Evolutionary conservation across 192 early-diverging fungal species (phyloP).

Genomic region (Funneliformis geosporum): DNA sequence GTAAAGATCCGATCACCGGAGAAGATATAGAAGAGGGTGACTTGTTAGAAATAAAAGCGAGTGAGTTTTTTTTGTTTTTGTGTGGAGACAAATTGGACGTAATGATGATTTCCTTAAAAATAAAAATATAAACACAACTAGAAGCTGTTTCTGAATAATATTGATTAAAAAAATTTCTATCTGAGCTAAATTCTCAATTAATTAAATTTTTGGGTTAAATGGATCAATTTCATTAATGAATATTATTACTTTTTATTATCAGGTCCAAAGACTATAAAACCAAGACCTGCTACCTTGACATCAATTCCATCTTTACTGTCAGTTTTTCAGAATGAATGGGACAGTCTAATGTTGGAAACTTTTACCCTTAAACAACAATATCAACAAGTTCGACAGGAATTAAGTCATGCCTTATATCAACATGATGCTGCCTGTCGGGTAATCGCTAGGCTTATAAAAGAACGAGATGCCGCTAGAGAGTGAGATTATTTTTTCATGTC

Average conservation of each 20-base stretch:
- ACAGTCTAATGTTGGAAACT: slow-evolving; percentile 93
- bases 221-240: not conserved
- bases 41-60: slow-evolving; percentile 68
- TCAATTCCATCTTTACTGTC: slow-evolving; percentile 89
- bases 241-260: not conserved
- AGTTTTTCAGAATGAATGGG: slow-evolving; percentile 95
- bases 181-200: not conserved
- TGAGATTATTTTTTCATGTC: slow-evolving; percentile 11
- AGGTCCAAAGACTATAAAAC: slow-evolving; percentile 71
- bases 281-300: slow-evolving; percentile 86
- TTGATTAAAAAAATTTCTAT: slow-evolving; percentile 11
- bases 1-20: slow-evolving; percentile 79
- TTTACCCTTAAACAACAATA: slow-evolving; percentile 91
- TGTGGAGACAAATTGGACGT: not conserved
- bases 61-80: slow-evolving; percentile 39
- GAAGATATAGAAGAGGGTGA: slow-evolving; percentile 72
- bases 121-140: not conserved
- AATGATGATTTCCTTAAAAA: not conserved
- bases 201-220: not conserved
- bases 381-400: slow-evolving; percentile 86
- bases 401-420: slow-evolving; percentile 93
- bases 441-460: slow-evolving; percentile 86
- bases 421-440: slow-evolving; percentile 96
- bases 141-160: slow-evolving; percentile 13
- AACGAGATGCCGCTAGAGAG: slow-evolving; percentile 88